A percentile compares a stretch with the other conserved stretches of the same genome.
Evolutionary conservation across 306 rosid genomes (phyloP).

Genomic region (Gastrolobium bilobum): DNA sequence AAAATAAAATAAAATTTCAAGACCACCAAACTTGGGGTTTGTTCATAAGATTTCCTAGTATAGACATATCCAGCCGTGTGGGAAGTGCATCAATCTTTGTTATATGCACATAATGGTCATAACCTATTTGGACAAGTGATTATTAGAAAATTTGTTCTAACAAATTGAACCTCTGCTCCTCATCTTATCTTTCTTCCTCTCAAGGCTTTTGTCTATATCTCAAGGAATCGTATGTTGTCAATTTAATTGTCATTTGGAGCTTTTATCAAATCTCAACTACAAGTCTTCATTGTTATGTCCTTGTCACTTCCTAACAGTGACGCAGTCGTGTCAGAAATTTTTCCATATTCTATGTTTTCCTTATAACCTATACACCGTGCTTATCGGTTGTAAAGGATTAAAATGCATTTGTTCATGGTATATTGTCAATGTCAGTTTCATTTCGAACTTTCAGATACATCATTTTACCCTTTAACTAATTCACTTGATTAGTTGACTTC

Average conservation of each 20-base stretch:
- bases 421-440: conserved; percentile 5
- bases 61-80: neutral
- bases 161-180: neutral
- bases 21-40: neutral
- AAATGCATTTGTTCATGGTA: conserved; percentile 5
- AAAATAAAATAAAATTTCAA: neutral
- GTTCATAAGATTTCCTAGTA: neutral
- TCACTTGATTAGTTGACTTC: conserved; percentile 18
- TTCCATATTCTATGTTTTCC: neutral
- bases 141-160: neutral
- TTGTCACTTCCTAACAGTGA: conserved; percentile 5
- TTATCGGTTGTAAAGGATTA: conserved; percentile 6
- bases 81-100: neutral
- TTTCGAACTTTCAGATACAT: conserved; percentile 17
- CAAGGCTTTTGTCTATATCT: neutral
- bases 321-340: neutral
- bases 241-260: neutral
- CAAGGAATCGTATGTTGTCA: neutral
- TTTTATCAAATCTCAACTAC: neutral
- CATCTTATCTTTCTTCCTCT: conserved; percentile 12
- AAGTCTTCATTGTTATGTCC: conserved; percentile 17
- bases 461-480: neutral
- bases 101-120: conserved; percentile 3
- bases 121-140: conserved; percentile 14
- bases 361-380: neutral